A percentile compares a stretch with the other conserved stretches of the same genome.
Conservation (phyloP, 805 yeast species). For the Saturnispora kantuleensis region DNA sequence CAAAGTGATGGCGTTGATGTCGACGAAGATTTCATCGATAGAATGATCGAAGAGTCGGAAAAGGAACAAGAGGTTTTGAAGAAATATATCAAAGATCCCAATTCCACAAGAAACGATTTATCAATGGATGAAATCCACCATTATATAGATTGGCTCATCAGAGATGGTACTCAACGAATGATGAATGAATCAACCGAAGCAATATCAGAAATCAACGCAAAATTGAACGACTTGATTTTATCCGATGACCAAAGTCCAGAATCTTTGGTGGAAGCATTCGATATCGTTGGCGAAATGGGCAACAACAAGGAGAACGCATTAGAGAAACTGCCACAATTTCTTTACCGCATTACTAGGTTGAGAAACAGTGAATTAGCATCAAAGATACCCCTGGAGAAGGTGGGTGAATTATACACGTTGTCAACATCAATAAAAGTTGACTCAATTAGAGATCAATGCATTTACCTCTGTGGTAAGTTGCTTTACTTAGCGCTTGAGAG, state of each 20-base stretch:
- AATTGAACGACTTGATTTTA: slow-evolving; percentile 10
- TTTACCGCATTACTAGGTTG: slow-evolving; percentile 15
- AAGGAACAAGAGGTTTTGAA: slow-evolving; percentile 14
- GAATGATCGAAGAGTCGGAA: slow-evolving; percentile 19
- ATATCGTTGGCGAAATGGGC: slow-evolving; percentile 15
- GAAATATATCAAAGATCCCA: slow-evolving; percentile 11
- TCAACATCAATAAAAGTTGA: slow-evolving; percentile 30
- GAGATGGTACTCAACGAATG: slow-evolving; percentile 17
- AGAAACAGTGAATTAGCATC: slow-evolving; percentile 14
- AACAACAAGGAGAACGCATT: slow-evolving; percentile 17
- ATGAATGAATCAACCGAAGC: slow-evolving; percentile 9
- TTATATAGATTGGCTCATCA: slow-evolving; percentile 22
- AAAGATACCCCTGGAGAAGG: slow-evolving; percentile 27
- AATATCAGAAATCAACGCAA: slow-evolving; percentile 8
- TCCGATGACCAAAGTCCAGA: slow-evolving; percentile 14
- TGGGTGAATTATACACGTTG: slow-evolving; percentile 30
- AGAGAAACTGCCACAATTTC: slow-evolving; percentile 18
- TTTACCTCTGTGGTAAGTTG: slow-evolving; percentile 33
- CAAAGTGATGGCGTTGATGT: slow-evolving; percentile 21
- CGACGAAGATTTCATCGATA: slow-evolving; percentile 23
- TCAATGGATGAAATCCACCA: slow-evolving; percentile 16
- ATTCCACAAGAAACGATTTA: slow-evolving; percentile 11
- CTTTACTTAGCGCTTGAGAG: slow-evolving; percentile 28
- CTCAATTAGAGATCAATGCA: slow-evolving; percentile 25
- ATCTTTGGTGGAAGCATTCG: slow-evolving; percentile 17